Evolutionary conservation across 257 asterid genomes (phyloP), one percentile per base, ranked within the genome.

Genomic region (Verbena officinalis): DNA sequence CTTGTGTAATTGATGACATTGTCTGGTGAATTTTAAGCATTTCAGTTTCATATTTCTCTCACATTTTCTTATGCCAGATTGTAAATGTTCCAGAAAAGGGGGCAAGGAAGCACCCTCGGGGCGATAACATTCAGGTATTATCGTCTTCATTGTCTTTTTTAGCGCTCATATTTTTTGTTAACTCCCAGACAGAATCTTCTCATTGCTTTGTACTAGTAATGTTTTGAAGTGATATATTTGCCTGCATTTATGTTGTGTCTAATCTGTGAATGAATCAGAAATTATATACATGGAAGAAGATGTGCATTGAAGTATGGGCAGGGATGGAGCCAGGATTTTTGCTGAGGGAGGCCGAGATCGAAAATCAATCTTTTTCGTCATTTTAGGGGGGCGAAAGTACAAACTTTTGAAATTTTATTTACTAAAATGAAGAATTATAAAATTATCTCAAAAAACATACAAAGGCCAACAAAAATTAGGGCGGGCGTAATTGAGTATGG

Each of bases 71-170:
- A 59, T 64, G 70, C 70, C 91, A 91, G 98, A 84, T 86, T 65
- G 90, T 91, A 68, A 91, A 78, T 73, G 98, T 91, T 82, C 98
- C 98, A 67, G 96, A 91, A 75, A 91, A 91, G 68, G 98, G 98
- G 71, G 87, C 94, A 30, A 84, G 98, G 83, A 91, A 88, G 81
- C 93, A 88, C 72, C 93, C 98, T 59, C 95, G 95, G 16, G 98
- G 95, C 46, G 98, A 88, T 55, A 81, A 78, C 64, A 82, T 91
- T 77, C 96, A 91, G 98, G 98, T 86, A 81, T 39, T 54, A 21
- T 65, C 62, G 65, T 68, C 56, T 59, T 34, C 17, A 27, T 46
- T 39, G 45, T 45, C 33, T 75, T 69, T 4, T 11, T 55, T 73
- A 70, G 44, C 31, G 59, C 54, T 53, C 15, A 51, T 54, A 62